These are phyloP conservation scores for Microbotryum violaceum DNA, from an alignment of 1,284 basidiomycete genomes.

Conservation along the genomic window DNA sequence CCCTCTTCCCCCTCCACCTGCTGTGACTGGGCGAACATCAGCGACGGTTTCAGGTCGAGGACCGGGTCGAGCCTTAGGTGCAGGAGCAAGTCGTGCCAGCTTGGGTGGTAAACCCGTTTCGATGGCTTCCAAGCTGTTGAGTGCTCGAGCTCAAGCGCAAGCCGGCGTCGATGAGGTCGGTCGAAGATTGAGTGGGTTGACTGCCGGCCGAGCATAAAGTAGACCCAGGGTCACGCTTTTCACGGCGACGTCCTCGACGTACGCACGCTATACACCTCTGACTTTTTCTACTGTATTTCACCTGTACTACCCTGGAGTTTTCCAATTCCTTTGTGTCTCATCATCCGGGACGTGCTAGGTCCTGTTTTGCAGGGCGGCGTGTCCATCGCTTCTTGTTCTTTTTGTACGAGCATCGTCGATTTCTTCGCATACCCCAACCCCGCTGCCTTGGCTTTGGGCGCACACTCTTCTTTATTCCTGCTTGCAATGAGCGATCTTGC, in stretches of 20 bases:
- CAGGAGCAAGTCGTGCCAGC: not conserved
- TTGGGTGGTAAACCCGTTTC: slow-evolving; percentile 13
- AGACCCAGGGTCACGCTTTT: not conserved
- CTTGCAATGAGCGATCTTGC: no score
- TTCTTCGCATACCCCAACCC: no score
- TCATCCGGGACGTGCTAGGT: no score
- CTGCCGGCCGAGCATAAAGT: not conserved
- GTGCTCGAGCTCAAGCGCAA: slow-evolving; percentile 13
- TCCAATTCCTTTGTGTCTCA: no score
- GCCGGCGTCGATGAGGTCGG: slow-evolving; percentile 1
- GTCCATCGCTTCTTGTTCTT: no score
- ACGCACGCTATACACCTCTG: no score
- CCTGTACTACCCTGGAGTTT: no score
- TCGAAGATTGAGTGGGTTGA: not conserved
- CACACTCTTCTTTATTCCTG: no score
- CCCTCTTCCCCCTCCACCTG: not conserved
- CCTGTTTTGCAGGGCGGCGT: no score
- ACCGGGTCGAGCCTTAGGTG: not conserved
- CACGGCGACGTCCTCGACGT: not conserved
- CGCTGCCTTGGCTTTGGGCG: no score
- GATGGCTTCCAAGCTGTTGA: slow-evolving; percentile 15
- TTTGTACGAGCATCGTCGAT: no score
- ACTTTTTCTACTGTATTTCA: no score
- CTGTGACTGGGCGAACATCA: not conserved
- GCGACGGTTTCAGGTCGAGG: not conserved